Percentiles rank a stretch among this genome's conserved stretches.
Evolutionary conservation across 306 rosid species (phyloP).

Genomic region (Vigna hirtella): DNA sequence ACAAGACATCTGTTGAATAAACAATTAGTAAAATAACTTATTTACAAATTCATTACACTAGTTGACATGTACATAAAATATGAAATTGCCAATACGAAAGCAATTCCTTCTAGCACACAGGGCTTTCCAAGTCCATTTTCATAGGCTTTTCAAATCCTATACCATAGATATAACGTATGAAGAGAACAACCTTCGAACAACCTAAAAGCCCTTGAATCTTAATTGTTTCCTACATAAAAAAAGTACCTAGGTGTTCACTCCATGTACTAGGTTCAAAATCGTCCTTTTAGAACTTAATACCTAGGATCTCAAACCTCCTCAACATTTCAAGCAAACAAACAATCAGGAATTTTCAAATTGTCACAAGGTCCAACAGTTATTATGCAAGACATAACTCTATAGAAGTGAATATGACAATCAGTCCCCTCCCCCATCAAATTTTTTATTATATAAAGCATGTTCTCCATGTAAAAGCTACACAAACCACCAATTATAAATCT

Average conservation of each 20-base stretch:
- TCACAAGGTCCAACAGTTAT: slow-evolving; percentile 28
- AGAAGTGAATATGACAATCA: slow-evolving; percentile 32
- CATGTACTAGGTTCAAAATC: slow-evolving; percentile 19
- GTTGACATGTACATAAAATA: slow-evolving; percentile 18
- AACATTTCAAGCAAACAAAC: slow-evolving; percentile 15
- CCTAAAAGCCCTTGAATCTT: neutral
- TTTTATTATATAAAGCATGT: slow-evolving; percentile 7
- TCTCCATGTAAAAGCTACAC: slow-evolving; percentile 5
- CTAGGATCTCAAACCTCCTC: slow-evolving; percentile 10
- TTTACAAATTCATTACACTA: slow-evolving; percentile 36
- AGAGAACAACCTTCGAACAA: slow-evolving; percentile 6
- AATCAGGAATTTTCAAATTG: slow-evolving; percentile 21
- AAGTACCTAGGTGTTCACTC: neutral
- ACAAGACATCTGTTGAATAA: slow-evolving; percentile 74
- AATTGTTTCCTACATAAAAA: slow-evolving; percentile 24
- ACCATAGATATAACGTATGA: slow-evolving; percentile 3
- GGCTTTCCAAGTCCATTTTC: neutral
- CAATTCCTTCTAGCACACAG: slow-evolving; percentile 5
- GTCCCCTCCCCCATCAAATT: slow-evolving; percentile 1
- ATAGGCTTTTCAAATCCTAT: slow-evolving; percentile 20
- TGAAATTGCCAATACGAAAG: neutral
- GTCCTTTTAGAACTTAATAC: slow-evolving; percentile 13
- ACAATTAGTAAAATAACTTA: slow-evolving; percentile 37
- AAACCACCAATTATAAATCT: slow-evolving; percentile 20
- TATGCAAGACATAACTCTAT: slow-evolving; percentile 25